Conservation (phyloP, 179 eudicot species). For the Carnegiea gigantea region DNA sequence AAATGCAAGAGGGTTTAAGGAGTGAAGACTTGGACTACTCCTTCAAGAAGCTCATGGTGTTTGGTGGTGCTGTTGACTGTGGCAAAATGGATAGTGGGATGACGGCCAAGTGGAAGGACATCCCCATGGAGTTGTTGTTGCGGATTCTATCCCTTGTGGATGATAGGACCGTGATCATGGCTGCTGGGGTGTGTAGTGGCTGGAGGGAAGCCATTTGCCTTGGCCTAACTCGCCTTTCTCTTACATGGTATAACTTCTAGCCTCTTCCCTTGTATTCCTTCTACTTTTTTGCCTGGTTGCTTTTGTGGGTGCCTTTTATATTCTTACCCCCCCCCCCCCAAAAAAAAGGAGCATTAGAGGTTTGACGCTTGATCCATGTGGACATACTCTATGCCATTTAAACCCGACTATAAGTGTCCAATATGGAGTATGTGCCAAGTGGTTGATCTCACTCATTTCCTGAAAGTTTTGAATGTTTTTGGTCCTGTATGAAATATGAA, state of each 20-base stretch:
- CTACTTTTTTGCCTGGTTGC: neutral
- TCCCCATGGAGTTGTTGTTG: conserved; percentile 85
- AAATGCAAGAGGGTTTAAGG: conserved; percentile 36
- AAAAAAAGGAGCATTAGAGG: no score
- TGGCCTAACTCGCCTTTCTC: conserved; percentile 70
- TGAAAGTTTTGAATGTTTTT: neutral
- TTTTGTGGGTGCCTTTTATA: no score
- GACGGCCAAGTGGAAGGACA: conserved; percentile 73
- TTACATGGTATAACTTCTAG: conserved; percentile 64
- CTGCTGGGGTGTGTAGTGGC: conserved; percentile 75
- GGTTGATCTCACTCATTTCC: neutral
- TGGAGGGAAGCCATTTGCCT: conserved; percentile 87
- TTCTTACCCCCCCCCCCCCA: no score
- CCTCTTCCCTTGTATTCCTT: neutral
- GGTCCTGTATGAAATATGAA: no score
- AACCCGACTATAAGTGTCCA: no score
- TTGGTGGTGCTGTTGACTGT: conserved; percentile 27
- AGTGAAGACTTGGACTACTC: conserved; percentile 52
- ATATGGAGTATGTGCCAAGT: neutral
- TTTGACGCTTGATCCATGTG: no score
- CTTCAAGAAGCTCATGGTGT: conserved; percentile 73
- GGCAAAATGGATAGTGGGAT: conserved; percentile 35
- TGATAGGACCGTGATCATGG: conserved; percentile 71
- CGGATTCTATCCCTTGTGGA: conserved; percentile 71
- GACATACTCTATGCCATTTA: no score